Evolutionary conservation across 768 basidiomycete genomes (phyloP).

Genomic region (Hemileccinum rubropunctum): DNA sequence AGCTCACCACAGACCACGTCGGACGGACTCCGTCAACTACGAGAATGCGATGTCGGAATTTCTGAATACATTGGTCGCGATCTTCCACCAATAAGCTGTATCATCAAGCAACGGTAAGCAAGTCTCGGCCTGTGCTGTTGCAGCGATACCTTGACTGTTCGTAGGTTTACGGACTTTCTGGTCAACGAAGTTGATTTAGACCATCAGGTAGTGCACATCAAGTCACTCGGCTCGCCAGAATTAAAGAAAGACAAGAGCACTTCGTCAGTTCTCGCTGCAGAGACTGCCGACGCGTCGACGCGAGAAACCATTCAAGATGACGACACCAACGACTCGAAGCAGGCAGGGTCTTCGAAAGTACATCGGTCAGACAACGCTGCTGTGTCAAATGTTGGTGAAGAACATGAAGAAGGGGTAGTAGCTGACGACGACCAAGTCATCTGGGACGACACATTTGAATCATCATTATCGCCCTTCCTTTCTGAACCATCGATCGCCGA

Average conservation of each 20-base stretch:
- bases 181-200: slow-evolving; percentile 89
- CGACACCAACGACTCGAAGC: not conserved
- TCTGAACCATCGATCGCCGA: slow-evolving; percentile 55
- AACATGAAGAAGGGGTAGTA: not conserved
- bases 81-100: slow-evolving; percentile 76
- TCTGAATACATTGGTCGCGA: slow-evolving; percentile 77
- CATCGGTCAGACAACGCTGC: not conserved
- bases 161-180: slow-evolving; percentile 94
- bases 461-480: slow-evolving; percentile 59
- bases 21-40: slow-evolving; percentile 54
- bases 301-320: slow-evolving; percentile 12
- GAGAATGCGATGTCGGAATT: slow-evolving; percentile 86
- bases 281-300: slow-evolving; percentile 11
- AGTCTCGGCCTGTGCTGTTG: not conserved
- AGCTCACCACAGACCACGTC: slow-evolving; percentile 47
- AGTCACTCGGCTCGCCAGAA: slow-evolving; percentile 71
- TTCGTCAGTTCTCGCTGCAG: slow-evolving; percentile 24
- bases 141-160: slow-evolving; percentile 1
- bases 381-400: not conserved
- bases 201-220: slow-evolving; percentile 76
- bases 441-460: slow-evolving; percentile 66
- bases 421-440: slow-evolving; percentile 35
- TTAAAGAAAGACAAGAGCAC: slow-evolving; percentile 40
- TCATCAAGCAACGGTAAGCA: slow-evolving; percentile 92
- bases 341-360: slow-evolving; percentile 5